Percentiles rank a stretch among this genome's conserved stretches.
Evolutionary conservation across 2,329 filamentous ascomycete genomes (phyloP).

Genomic region (Stemphylium beticola): DNA sequence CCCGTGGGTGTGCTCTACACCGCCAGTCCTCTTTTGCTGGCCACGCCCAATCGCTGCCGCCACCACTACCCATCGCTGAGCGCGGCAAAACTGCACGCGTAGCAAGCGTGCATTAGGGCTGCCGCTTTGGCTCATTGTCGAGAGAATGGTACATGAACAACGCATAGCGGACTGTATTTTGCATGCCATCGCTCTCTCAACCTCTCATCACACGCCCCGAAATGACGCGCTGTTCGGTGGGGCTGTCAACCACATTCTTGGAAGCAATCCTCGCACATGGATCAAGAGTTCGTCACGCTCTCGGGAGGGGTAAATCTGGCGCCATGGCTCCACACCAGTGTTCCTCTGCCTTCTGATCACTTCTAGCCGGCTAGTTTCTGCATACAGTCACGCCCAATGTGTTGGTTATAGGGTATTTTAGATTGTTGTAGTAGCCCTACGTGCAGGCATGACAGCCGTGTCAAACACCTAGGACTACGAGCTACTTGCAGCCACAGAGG

Average conservation of each 20-base stretch:
- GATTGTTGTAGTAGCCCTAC: conserved; percentile 4
- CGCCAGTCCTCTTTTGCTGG: conserved; percentile 33
- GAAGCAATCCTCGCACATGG: conserved; percentile 8
- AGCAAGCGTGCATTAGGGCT: conserved; percentile 26
- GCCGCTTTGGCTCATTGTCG: conserved; percentile 19
- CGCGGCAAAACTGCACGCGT: conserved; percentile 27
- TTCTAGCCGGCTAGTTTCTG: not conserved
- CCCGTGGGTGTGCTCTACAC: conserved; percentile 24
- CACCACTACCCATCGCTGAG: conserved; percentile 23
- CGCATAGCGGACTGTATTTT: conserved; percentile 31
- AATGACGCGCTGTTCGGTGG: conserved; percentile 17
- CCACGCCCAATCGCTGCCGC: conserved; percentile 12
- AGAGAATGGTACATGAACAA: conserved; percentile 27
- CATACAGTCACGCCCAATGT: conserved; percentile 9
- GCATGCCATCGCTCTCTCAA: conserved; percentile 5
- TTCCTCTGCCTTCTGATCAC: conserved; percentile 9
- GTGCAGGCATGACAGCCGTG: conserved; percentile 4
- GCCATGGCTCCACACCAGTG: conserved; percentile 1
- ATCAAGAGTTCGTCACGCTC: conserved; percentile 11
- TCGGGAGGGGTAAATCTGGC: conserved; percentile 10
- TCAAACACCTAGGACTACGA: conserved; percentile 7
- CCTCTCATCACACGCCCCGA: not conserved
- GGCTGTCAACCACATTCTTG: conserved; percentile 9
- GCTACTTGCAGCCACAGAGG: conserved; percentile 8
- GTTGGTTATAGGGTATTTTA: not conserved